These are phyloP conservation scores for Mrakia frigida DNA, from an alignment of 768 basidiomycete species.

Conservation along the genomic window DNA sequence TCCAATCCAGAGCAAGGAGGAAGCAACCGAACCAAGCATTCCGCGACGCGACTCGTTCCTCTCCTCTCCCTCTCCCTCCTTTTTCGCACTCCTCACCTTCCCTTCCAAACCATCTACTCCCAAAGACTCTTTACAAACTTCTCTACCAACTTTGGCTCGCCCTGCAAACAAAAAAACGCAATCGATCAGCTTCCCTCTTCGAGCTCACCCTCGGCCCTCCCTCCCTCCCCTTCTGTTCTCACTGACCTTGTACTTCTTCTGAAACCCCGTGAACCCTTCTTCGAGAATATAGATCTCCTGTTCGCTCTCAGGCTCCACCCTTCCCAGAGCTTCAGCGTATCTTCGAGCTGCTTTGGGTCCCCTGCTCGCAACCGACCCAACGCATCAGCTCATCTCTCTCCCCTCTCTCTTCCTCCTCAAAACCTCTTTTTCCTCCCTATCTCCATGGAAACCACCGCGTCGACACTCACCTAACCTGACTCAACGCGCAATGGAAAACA, in stretches of 20 bases:
- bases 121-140: constrained; percentile 9
- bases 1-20: too few species aligned
- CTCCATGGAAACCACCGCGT: too few species aligned
- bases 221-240: not conserved
- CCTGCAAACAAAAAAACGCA: not conserved
- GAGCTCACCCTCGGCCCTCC: too few species aligned
- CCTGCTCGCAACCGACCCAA: not conserved
- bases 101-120: not conserved
- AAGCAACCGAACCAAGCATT: too few species aligned
- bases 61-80: not conserved
- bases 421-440: too few species aligned
- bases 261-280: constrained; percentile 5
- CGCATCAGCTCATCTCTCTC: not conserved
- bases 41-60: not conserved
- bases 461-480: constrained; percentile 1
- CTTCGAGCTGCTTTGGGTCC: constrained; percentile 20
- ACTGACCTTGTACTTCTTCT: not conserved
- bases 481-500: constrained; percentile 11
- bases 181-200: not conserved
- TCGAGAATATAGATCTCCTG: constrained; percentile 7
- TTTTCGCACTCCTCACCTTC: not conserved
- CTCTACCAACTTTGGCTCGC: constrained; percentile 4
- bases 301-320: not conserved
- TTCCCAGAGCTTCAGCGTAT: constrained; percentile 5
- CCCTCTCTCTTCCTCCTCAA: too few species aligned